Percentiles rank a stretch among this genome's conserved stretches.
phyloP scores from a whole-genome alignment of 2,329 filamentous ascomycete genomes.

The Septoria petroselini region DNA sequence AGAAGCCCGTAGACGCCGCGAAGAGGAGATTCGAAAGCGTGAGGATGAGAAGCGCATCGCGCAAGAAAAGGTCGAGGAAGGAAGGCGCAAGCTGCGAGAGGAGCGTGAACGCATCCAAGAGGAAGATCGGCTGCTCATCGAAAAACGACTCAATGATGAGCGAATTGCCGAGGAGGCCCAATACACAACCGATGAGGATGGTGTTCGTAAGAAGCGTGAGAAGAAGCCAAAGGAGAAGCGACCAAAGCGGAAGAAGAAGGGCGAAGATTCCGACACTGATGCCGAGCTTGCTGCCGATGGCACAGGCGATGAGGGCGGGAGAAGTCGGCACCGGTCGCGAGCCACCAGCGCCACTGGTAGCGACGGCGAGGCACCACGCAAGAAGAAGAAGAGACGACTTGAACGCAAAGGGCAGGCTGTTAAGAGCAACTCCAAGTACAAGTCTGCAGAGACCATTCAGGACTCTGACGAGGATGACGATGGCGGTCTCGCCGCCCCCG shows the following conservation, averaged over 20 bases:
- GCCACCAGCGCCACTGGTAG: constrained; percentile 38
- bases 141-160: constrained; percentile 69
- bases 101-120: constrained; percentile 80
- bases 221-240: constrained; percentile 53
- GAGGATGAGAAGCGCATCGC: constrained; percentile 71
- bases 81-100: constrained; percentile 76
- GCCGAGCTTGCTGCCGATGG: constrained; percentile 44
- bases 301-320: constrained; percentile 47
- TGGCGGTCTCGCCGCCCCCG: constrained; percentile 24
- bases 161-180: constrained; percentile 64
- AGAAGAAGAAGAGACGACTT: constrained; percentile 58
- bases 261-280: constrained; percentile 44
- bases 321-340: constrained; percentile 35
- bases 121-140: constrained; percentile 67
- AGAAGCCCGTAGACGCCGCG: constrained; percentile 73
- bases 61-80: constrained; percentile 67
- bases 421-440: constrained; percentile 62
- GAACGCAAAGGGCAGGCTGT: constrained; percentile 51
- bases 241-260: constrained; percentile 61
- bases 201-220: constrained; percentile 76
- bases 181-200: constrained; percentile 79
- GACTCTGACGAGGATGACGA: constrained; percentile 64
- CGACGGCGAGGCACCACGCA: constrained; percentile 58
- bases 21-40: constrained; percentile 72
- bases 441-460: constrained; percentile 79